Percentiles rank a stretch among this genome's conserved stretches.
phyloP scores from a whole-genome alignment of 257 asterid species.

The Solanum lycopersicoides region DNA sequence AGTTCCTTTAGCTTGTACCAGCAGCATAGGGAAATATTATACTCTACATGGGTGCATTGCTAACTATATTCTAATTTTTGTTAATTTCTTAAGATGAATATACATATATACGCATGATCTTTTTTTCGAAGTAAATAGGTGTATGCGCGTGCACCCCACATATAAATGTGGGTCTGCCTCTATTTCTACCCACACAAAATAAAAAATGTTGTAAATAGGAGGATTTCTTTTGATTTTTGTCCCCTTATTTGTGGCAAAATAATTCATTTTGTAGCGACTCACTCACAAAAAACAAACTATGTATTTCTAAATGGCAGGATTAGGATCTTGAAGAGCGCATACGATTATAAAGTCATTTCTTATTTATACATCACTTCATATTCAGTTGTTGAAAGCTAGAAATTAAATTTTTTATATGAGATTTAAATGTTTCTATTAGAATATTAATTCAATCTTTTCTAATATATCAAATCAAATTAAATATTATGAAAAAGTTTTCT shows the following conservation, averaged over 20 bases:
- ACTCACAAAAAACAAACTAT: neutral
- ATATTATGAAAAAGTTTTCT: neutral
- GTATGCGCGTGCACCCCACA: neutral
- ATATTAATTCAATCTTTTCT: too few species aligned
- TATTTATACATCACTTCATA: too few species aligned
- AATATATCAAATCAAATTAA: neutral
- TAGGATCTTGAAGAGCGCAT: neutral
- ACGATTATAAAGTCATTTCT: neutral
- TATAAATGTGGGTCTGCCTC: neutral
- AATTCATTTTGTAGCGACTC: neutral
- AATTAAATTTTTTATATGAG: neutral
- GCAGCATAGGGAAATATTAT: neutral
- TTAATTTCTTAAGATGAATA: too few species aligned
- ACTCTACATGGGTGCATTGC: neutral
- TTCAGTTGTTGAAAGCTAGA: neutral
- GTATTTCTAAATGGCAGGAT: neutral
- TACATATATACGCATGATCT: too few species aligned
- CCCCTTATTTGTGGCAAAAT: neutral
- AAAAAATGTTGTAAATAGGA: neutral
- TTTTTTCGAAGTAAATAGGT: too few species aligned
- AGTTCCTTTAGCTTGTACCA: neutral
- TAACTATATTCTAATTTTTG: neutral
- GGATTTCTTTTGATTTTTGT: neutral
- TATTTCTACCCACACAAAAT: neutral
- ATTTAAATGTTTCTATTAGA: neutral